Percentiles rank a stretch among this genome's conserved stretches.
phyloP scores from a whole-genome alignment of 805 yeast species.

The Huiozyma naganishii region DNA sequence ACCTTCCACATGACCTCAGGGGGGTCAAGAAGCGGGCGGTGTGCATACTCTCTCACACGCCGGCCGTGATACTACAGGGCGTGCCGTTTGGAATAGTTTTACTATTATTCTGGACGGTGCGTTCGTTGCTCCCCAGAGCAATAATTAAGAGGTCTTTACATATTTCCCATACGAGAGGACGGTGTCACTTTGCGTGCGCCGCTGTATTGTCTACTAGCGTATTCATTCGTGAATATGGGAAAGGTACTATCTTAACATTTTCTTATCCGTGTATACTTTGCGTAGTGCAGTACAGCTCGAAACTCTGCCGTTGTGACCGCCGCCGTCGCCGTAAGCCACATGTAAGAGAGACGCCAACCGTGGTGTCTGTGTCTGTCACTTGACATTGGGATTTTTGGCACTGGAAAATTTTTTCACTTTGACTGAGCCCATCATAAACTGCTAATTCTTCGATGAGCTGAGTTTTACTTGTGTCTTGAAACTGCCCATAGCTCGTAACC shows the following conservation, averaged over 20 bases:
- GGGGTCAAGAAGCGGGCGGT: too few relatives aligned
- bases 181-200: background rate
- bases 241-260: constrained; percentile 15
- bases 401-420: too few relatives aligned
- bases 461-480: too few relatives aligned
- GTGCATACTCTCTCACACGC: background rate
- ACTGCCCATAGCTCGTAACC: too few relatives aligned
- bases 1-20: too few relatives aligned
- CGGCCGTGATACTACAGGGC: constrained; percentile 11
- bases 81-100: background rate
- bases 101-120: background rate
- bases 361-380: too few relatives aligned
- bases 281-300: background rate
- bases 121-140: constrained; percentile 9
- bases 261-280: background rate
- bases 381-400: too few relatives aligned
- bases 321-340: background rate
- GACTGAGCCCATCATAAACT: too few relatives aligned
- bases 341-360: too few relatives aligned
- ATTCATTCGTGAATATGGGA: constrained; percentile 10
- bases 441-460: too few relatives aligned
- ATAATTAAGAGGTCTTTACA: constrained; percentile 17
- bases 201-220: background rate
- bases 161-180: constrained; percentile 14
- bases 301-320: background rate